phyloP scores from a whole-genome alignment of 208 protist genomes.

The Acanthamoeba quina region DNA sequence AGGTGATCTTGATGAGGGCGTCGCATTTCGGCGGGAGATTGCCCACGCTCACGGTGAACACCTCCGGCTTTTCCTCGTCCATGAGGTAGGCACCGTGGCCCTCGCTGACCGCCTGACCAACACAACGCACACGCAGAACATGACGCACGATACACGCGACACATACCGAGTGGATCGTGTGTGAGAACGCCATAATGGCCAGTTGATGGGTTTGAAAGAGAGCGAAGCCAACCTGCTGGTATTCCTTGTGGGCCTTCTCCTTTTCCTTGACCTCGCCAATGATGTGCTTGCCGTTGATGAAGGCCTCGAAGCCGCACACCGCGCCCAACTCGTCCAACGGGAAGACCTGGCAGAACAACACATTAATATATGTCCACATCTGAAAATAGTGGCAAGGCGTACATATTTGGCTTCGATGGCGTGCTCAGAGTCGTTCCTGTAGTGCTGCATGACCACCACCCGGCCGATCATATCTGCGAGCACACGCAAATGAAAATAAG shows the following conservation, averaged over 20 bases:
- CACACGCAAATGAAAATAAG: background rate
- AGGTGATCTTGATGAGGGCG: constrained; percentile 81
- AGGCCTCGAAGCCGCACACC: constrained; percentile 88
- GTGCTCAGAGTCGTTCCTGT: constrained; percentile 67
- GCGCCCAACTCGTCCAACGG: constrained; percentile 87
- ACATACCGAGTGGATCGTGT: background rate
- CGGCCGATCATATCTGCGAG: constrained; percentile 79
- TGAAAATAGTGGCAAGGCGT: background rate
- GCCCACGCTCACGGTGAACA: constrained; percentile 83
- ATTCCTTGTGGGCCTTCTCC: constrained; percentile 82
- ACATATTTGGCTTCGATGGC: constrained; percentile 83
- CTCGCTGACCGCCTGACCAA: constrained; percentile 75
- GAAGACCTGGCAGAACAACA: constrained; percentile 66
- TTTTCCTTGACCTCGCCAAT: constrained; percentile 87
- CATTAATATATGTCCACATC: too few species aligned
- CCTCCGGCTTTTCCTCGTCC: constrained; percentile 83
- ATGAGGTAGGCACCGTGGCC: constrained; percentile 85
- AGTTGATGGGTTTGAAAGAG: too few species aligned
- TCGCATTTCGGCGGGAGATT: constrained; percentile 78
- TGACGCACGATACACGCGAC: background rate
- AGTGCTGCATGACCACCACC: constrained; percentile 80
- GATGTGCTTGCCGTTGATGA: constrained; percentile 86
- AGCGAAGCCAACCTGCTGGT: constrained; percentile 12
- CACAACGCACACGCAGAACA: background rate
- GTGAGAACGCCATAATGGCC: background rate